Evolutionary conservation across 2,329 filamentous ascomycete genomes (phyloP).

Genomic region (Oidium heveae): DNA sequence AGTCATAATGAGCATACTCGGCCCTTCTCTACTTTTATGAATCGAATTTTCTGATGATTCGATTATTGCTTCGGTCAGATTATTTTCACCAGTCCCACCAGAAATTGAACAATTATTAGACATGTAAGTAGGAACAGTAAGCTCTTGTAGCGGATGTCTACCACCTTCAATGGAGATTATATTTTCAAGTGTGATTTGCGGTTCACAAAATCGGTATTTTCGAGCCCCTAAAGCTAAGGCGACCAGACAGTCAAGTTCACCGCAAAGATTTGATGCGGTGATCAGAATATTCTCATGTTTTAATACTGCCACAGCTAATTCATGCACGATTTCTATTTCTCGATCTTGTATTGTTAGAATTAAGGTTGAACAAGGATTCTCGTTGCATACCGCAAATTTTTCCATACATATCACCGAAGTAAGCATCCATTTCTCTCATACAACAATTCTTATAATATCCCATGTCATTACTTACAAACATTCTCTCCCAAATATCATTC

Average conservation of each 20-base stretch:
- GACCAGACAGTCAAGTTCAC: slow-evolving; percentile 65
- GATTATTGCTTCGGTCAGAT: slow-evolving; percentile 1
- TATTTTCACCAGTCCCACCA: slow-evolving; percentile 26
- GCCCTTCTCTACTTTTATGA: slow-evolving; percentile 14
- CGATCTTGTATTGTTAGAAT: slow-evolving; percentile 27
- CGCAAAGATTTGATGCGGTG: slow-evolving; percentile 52
- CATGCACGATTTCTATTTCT: slow-evolving; percentile 72
- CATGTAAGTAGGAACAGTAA: slow-evolving; percentile 57
- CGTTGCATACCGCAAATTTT: slow-evolving; percentile 44
- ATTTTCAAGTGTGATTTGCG: slow-evolving; percentile 44
- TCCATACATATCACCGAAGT: slow-evolving; percentile 66
- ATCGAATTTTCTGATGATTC: slow-evolving; percentile 1
- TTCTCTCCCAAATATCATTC: slow-evolving; percentile 45
- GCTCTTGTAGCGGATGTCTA: slow-evolving; percentile 67
- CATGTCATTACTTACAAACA: slow-evolving; percentile 45
- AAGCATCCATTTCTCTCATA: slow-evolving; percentile 58
- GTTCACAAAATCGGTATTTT: slow-evolving; percentile 45
- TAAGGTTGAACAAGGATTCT: neutral
- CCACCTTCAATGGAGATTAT: slow-evolving; percentile 52
- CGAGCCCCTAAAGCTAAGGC: slow-evolving; percentile 57
- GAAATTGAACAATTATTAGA: slow-evolving; percentile 52
- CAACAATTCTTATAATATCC: slow-evolving; percentile 70
- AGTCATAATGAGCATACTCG: slow-evolving; percentile 58
- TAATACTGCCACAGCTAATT: slow-evolving; percentile 45
- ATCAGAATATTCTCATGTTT: slow-evolving; percentile 40